These are phyloP conservation scores for Trichophyton rubrum DNA, from an alignment of 2,329 filamentous ascomycete genomes.

Conservation along the genomic window DNA sequence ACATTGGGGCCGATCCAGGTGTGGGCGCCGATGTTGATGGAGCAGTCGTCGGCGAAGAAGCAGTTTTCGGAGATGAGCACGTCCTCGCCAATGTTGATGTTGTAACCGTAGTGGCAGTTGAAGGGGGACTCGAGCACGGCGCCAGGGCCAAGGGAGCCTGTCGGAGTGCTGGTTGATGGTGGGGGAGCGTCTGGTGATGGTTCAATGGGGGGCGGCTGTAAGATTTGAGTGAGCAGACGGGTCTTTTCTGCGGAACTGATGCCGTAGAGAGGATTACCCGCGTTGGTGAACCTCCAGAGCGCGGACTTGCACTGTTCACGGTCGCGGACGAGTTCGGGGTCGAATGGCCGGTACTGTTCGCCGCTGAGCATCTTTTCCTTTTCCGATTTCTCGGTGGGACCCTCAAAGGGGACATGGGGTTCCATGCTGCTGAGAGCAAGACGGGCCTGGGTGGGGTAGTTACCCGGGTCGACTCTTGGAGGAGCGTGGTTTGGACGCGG, in stretches of 20 bases:
- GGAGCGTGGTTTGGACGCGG: slow-evolving; percentile 25
- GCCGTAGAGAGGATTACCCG: slow-evolving; percentile 59
- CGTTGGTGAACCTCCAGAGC: slow-evolving; percentile 77
- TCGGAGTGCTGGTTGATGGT: slow-evolving; percentile 40
- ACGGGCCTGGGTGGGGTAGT: slow-evolving; percentile 32
- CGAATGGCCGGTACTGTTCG: slow-evolving; percentile 65
- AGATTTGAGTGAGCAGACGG: slow-evolving; percentile 27
- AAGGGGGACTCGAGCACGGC: slow-evolving; percentile 80
- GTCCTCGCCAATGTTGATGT: slow-evolving; percentile 75
- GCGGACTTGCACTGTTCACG: slow-evolving; percentile 73
- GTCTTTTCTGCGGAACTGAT: slow-evolving; percentile 44
- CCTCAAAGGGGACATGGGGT: slow-evolving; percentile 28
- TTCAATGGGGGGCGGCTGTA: slow-evolving; percentile 23
- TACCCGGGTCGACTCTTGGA: slow-evolving; percentile 27
- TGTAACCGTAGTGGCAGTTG: slow-evolving; percentile 89
- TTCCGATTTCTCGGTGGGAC: slow-evolving; percentile 44
- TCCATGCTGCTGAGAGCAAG: slow-evolving; percentile 32
- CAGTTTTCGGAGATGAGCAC: slow-evolving; percentile 75
- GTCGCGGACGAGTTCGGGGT: slow-evolving; percentile 65
- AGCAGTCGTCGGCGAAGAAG: slow-evolving; percentile 72
- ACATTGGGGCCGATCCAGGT: slow-evolving; percentile 67
- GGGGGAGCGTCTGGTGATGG: slow-evolving; percentile 26
- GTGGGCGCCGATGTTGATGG: slow-evolving; percentile 64
- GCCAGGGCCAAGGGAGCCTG: slow-evolving; percentile 56
- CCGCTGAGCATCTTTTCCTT: slow-evolving; percentile 84